A percentile compares a stretch with the other conserved stretches of the same genome.
These are phyloP conservation scores for Cordyceps pruinosa DNA, from an alignment of 2,329 filamentous ascomycete genomes.

Conservation along the genomic window DNA sequence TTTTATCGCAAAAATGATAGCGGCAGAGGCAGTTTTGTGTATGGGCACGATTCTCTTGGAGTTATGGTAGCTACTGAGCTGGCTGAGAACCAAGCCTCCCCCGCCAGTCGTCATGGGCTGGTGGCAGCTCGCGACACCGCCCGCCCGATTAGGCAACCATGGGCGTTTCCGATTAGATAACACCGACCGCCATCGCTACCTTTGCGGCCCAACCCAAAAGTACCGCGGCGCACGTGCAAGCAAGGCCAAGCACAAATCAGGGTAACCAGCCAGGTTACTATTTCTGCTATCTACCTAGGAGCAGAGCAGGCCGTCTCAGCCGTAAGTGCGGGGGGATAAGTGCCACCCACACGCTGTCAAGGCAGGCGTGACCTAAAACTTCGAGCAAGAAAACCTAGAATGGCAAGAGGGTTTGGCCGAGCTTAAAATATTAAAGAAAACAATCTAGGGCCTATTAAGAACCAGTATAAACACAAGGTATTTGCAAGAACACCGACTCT, in stretches of 20 bases:
- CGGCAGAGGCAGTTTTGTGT: background rate
- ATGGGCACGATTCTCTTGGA: background rate
- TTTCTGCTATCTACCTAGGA: too few relatives aligned
- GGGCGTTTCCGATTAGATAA: constrained; percentile 17
- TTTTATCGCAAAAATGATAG: background rate
- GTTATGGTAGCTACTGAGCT: background rate
- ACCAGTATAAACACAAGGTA: constrained; percentile 21
- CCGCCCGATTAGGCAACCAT: constrained; percentile 10
- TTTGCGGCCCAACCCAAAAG: too few relatives aligned
- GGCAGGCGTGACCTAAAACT: too few relatives aligned
- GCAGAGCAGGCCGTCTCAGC: too few relatives aligned
- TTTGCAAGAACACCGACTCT: constrained; percentile 26
- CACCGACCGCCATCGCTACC: background rate
- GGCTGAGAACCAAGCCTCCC: background rate
- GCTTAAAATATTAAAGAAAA: background rate
- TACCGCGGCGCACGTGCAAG: too few relatives aligned
- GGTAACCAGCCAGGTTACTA: too few relatives aligned
- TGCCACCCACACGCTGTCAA: too few relatives aligned
- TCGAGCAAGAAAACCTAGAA: too few relatives aligned
- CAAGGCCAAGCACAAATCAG: too few relatives aligned
- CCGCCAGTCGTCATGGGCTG: constrained; percentile 9
- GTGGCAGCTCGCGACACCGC: constrained; percentile 9
- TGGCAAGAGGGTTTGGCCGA: background rate
- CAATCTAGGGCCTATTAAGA: constrained; percentile 9
- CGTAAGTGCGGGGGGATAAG: too few relatives aligned